Base-by-base conservation (phyloP, 169 alveolate species). In the Cryptosporidium muris region DNA sequence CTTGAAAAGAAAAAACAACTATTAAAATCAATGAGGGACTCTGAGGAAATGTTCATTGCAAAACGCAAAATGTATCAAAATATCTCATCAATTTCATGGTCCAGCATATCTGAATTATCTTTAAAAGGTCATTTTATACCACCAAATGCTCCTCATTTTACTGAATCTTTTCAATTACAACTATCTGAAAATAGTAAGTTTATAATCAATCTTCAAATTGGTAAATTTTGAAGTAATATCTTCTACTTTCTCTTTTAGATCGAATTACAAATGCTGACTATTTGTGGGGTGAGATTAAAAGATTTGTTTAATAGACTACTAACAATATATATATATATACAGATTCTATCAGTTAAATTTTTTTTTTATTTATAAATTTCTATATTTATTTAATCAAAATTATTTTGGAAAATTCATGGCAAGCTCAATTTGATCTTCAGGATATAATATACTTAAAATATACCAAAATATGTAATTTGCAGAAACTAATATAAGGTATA, bases 111-210 rank as follows among this genome's bases (percentile, higher is more conserved):
- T 40, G 85, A 74, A 6, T 74, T 68, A 6, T 74, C 60, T 74
- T 43, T 74, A 58, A 66, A 74, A 49, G 85, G 85, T 3, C 85
- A 74, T 34, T 74, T 74, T 42, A 74, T 74, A 14, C 85, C 85
- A 4, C 63, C 60, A 12, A 56, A 74, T 58, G 54, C 68, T 43
- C 85, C 85, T 25, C 16, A 43, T 58, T 58, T 38, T 58, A 74
- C 85, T 1, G 85, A 74, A 9, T 54, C 85, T 12, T 74, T 74
- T 8, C 85, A 74, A 36, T 47, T 74, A 2, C 56, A 74, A 58
- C 54, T 74, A 56, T 8, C 48, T 12, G 85, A 74, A 60, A 9
- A 74, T 16, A 74, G 85, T 74, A 74, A 74, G 85, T 74, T 58
- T 2, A 2, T 2, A 2, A 1, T 2, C 1, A 6, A 53, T 53